phyloP scores from a whole-genome alignment of 306 rosid species.

The Pyrus pyrifolia region DNA sequence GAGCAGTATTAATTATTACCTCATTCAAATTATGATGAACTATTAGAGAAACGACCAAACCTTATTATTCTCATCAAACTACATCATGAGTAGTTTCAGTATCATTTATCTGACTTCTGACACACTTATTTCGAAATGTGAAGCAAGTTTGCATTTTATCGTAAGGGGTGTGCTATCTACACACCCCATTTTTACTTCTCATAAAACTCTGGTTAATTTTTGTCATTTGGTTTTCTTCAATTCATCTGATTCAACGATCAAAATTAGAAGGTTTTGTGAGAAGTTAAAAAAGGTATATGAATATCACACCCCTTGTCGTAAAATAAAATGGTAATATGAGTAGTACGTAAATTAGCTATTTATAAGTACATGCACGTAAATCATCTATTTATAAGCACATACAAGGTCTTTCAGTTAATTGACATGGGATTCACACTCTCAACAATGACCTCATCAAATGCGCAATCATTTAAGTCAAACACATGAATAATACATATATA shows the following conservation, averaged over 20 bases:
- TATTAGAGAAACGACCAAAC: constrained; percentile 31
- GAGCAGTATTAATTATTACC: background rate
- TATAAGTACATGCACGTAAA: no score
- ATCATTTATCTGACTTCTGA: constrained; percentile 44
- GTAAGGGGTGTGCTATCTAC: no score
- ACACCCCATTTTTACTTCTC: rapidly evolving
- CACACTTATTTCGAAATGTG: constrained; percentile 13
- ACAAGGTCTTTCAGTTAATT: no score
- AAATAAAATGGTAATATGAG: background rate
- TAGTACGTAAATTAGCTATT: no score
- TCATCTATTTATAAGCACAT: no score
- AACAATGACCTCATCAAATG: background rate
- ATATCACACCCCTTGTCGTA: no score
- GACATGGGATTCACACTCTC: background rate
- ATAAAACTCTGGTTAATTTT: rapidly evolving
- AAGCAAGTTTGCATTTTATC: background rate
- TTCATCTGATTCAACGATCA: rapidly evolving
- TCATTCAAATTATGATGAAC: constrained; percentile 32
- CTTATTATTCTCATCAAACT: constrained; percentile 18
- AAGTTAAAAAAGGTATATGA: no score
- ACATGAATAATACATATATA: background rate
- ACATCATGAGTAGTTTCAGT: constrained; percentile 4
- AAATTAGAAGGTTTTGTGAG: no score
- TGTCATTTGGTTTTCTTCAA: no score
- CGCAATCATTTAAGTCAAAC: background rate